Conservation (phyloP, 495 filamentous ascomycete genomes). For the Astrothelium subdiscretum region DNA sequence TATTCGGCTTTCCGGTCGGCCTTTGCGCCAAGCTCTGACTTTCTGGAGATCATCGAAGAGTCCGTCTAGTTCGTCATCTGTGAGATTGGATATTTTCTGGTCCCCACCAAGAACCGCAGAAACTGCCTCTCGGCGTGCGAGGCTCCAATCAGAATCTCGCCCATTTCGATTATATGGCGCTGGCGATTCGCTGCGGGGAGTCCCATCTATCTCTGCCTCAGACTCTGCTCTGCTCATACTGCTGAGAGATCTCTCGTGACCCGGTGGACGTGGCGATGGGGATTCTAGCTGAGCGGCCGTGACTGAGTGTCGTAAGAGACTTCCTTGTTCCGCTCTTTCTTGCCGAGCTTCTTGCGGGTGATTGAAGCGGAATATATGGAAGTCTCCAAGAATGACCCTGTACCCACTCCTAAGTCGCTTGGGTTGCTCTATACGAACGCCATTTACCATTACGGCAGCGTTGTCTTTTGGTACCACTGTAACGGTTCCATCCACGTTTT, state of each 20-base stretch:
- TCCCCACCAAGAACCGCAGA: conserved; percentile 82
- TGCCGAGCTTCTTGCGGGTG: conserved; percentile 92
- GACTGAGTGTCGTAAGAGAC: conserved; percentile 76
- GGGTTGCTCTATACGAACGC: conserved; percentile 69
- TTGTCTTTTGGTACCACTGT: conserved; percentile 80
- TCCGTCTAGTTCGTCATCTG: conserved; percentile 89
- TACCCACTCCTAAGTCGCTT: conserved; percentile 81
- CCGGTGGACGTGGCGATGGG: conserved; percentile 43
- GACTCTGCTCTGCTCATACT: conserved; percentile 51
- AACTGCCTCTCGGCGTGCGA: conserved; percentile 85
- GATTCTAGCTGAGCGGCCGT: conserved; percentile 70
- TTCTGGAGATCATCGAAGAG: conserved; percentile 91
- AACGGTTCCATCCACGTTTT: conserved; percentile 81
- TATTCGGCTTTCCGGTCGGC: conserved; percentile 41
- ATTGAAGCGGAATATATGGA: conserved; percentile 98
- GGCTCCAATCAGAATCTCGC: conserved; percentile 90
- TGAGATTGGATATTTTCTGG: conserved; percentile 76
- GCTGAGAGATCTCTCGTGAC: conserved; percentile 53
- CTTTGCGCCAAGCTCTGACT: conserved; percentile 70
- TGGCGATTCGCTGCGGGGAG: conserved; percentile 69
- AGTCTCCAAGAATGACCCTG: conserved; percentile 92
- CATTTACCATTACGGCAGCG: conserved; percentile 96
- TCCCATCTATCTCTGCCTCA: conserved; percentile 53
- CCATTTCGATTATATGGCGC: conserved; percentile 52
- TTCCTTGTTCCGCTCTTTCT: conserved; percentile 74